phyloP scores from a whole-genome alignment of 192 early-diverging fungal species.

The Gaertneriomyces sp. region DNA sequence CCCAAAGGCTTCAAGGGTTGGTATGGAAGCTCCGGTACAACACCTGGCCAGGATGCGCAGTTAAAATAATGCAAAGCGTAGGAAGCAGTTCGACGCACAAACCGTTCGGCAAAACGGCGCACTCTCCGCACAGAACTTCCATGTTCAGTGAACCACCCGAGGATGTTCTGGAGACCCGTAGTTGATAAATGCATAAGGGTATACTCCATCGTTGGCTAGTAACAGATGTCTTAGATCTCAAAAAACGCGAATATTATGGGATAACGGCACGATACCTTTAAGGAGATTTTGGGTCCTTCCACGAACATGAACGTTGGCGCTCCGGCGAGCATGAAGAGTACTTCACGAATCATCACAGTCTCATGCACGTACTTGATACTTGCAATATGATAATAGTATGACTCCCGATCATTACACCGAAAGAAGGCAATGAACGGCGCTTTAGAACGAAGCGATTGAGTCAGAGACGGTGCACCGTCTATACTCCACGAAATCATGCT shows the following conservation, averaged over 20 bases:
- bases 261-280: too few species aligned
- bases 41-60: too few species aligned
- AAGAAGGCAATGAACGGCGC: slow-evolving; percentile 4
- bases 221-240: too few species aligned
- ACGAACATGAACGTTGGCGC: slow-evolving; percentile 2
- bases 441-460: not conserved
- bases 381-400: not conserved
- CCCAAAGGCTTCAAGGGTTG: slow-evolving; percentile 3
- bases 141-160: slow-evolving; percentile 13
- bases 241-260: too few species aligned
- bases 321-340: slow-evolving; percentile 14
- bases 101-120: not conserved
- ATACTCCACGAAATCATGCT: not conserved
- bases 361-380: slow-evolving; percentile 3
- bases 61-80: not conserved
- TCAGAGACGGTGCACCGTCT: not conserved
- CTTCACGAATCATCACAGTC: slow-evolving; percentile 16
- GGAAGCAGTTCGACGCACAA: not conserved
- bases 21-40: not conserved
- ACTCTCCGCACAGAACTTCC: slow-evolving; percentile 1
- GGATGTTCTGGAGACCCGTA: not conserved
- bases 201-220: not conserved
- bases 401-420: not conserved
- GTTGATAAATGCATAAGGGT: slow-evolving; percentile 3
- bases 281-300: not conserved